phyloP scores from a whole-genome alignment of 2,329 filamentous ascomycete species.

The Nigrospora sphaerica region DNA sequence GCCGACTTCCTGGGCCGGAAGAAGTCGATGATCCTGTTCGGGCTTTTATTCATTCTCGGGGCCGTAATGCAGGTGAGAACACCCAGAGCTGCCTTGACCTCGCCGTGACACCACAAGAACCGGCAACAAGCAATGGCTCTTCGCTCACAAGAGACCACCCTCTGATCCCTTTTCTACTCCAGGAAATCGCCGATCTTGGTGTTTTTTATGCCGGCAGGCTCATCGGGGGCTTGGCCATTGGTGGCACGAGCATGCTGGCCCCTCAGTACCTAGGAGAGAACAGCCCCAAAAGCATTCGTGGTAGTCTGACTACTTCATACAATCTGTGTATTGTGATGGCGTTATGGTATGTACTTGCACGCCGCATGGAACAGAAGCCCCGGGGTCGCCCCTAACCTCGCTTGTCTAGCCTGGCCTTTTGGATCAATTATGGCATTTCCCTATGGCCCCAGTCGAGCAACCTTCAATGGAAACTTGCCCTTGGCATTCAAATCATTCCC shows the following conservation, averaged over 20 bases:
- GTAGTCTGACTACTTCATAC: slow-evolving; percentile 30
- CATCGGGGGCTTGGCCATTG: slow-evolving; percentile 26
- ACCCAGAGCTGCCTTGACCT: no score
- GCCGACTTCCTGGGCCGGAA: slow-evolving; percentile 29
- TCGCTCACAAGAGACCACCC: no score
- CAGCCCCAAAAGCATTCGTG: slow-evolving; percentile 29
- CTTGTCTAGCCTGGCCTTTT: slow-evolving; percentile 7
- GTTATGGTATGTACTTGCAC: slow-evolving; percentile 7
- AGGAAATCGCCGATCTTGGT: slow-evolving; percentile 23
- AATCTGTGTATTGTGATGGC: slow-evolving; percentile 30
- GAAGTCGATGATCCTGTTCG: slow-evolving; percentile 23
- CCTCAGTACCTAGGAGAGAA: slow-evolving; percentile 34
- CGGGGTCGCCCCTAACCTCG: slow-evolving; percentile 6
- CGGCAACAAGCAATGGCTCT: no score
- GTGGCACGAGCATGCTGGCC: slow-evolving; percentile 27
- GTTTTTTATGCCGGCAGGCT: slow-evolving; percentile 28
- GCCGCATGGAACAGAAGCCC: neutral
- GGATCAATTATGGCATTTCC: slow-evolving; percentile 17
- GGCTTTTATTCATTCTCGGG: slow-evolving; percentile 23
- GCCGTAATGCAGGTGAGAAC: slow-evolving; percentile 20
- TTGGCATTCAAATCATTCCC: slow-evolving; percentile 30
- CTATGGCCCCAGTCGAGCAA: slow-evolving; percentile 12
- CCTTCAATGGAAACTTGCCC: slow-evolving; percentile 26
- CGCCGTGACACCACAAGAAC: no score
- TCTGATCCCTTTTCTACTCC: neutral